Conservation (phyloP, 202 grass and related monocot species). For the Cymbopogon flexuosus region DNA sequence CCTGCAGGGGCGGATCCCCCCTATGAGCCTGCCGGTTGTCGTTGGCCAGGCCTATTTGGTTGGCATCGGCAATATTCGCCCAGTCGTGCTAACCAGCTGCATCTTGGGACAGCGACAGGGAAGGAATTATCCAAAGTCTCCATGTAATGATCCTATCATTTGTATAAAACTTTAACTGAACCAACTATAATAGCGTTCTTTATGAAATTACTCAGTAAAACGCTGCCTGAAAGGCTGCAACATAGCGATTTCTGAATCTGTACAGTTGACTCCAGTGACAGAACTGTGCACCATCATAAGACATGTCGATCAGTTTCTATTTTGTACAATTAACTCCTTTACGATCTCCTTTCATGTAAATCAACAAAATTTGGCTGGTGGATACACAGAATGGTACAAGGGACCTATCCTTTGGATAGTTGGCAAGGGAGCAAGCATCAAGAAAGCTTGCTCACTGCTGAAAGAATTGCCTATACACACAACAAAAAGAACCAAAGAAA, state of each 20-base stretch:
- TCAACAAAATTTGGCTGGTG: constrained; percentile 54
- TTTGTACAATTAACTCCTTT: constrained; percentile 40
- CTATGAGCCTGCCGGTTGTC: too few species aligned
- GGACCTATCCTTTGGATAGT: constrained; percentile 75
- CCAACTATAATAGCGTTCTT: neutral
- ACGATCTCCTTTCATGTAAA: constrained; percentile 46
- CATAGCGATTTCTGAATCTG: constrained; percentile 5
- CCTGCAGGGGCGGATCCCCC: too few species aligned
- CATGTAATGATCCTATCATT: neutral
- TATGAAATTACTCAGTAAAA: neutral
- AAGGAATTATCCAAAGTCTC: neutral
- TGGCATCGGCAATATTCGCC: neutral
- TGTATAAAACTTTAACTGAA: neutral
- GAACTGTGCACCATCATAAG: neutral
- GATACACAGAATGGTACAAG: constrained; percentile 61
- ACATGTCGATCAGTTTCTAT: constrained; percentile 11
- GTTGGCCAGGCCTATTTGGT: too few species aligned
- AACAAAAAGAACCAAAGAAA: constrained; percentile 56
- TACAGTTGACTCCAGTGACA: neutral
- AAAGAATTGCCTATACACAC: constrained; percentile 87
- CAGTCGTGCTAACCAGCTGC: neutral
- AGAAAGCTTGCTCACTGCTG: constrained; percentile 46
- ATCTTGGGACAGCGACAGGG: neutral
- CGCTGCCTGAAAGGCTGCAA: neutral
- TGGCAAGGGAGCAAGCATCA: constrained; percentile 40